A percentile compares a stretch with the other conserved stretches of the same genome.
phyloP scores from a whole-genome alignment of 768 basidiomycete genomes.

The Clitopilus hobsonii region DNA sequence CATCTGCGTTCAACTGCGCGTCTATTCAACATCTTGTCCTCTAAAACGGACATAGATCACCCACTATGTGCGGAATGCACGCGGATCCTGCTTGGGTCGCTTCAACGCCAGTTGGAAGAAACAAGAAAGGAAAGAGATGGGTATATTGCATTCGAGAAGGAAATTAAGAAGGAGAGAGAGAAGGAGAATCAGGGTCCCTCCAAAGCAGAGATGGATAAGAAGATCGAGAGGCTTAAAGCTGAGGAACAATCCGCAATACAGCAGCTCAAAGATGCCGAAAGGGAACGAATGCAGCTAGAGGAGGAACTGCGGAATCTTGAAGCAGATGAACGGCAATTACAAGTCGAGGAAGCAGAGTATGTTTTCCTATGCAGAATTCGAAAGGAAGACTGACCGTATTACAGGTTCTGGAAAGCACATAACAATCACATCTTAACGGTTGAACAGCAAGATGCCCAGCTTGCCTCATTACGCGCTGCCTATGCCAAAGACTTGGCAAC shows the following conservation, averaged over 20 bases:
- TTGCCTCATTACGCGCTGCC: slow-evolving; percentile 70
- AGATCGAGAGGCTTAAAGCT: slow-evolving; percentile 64
- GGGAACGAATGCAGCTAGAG: slow-evolving; percentile 72
- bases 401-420: slow-evolving; percentile 79
- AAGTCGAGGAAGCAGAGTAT: slow-evolving; percentile 79
- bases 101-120: slow-evolving; percentile 83
- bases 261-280: slow-evolving; percentile 71
- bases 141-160: slow-evolving; percentile 89
- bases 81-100: slow-evolving; percentile 66
- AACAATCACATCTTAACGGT: slow-evolving; percentile 65
- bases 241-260: slow-evolving; percentile 70
- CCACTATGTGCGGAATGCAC: slow-evolving; percentile 96
- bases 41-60: slow-evolving; percentile 80
- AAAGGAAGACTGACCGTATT: slow-evolving; percentile 2
- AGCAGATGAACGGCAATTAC: slow-evolving; percentile 72
- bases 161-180: slow-evolving; percentile 78
- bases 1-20: slow-evolving; percentile 72
- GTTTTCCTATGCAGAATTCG: slow-evolving; percentile 21
- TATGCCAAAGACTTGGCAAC: slow-evolving; percentile 74
- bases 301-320: slow-evolving; percentile 69
- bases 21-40: slow-evolving; percentile 73
- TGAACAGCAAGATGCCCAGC: slow-evolving; percentile 63
- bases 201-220: slow-evolving; percentile 64
- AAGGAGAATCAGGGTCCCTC: slow-evolving; percentile 56
- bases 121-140: slow-evolving; percentile 89